Conservation (phyloP, 192 early-diverging fungal genomes). For the Spinellus fusiger region DNA sequence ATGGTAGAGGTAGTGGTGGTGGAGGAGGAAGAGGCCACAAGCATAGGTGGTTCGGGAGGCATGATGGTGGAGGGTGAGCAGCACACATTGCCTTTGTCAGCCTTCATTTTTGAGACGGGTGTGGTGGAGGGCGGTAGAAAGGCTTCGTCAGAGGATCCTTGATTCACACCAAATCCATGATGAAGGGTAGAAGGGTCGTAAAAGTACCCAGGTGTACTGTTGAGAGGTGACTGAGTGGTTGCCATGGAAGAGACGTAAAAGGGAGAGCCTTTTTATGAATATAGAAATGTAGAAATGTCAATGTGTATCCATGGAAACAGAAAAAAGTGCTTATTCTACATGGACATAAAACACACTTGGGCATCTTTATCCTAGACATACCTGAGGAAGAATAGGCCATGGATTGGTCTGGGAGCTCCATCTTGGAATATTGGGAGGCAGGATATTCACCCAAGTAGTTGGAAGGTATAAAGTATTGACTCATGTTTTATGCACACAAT, state of each 20-base stretch:
- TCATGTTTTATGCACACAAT: not conserved
- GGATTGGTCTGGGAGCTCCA: conserved; percentile 8
- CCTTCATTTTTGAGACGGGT: not conserved
- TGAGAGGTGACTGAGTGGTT: conserved; percentile 5
- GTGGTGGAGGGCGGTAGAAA: conserved; percentile 17
- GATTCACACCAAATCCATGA: not conserved
- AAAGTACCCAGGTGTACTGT: not conserved
- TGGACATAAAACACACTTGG: too few species aligned
- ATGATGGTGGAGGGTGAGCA: conserved; percentile 16
- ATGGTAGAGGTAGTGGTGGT: conserved; percentile 21
- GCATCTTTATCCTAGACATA: not conserved
- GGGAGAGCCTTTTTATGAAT: not conserved
- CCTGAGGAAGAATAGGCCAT: conserved; percentile 9
- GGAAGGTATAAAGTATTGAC: not conserved
- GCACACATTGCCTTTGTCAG: not conserved
- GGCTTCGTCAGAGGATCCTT: conserved; percentile 3
- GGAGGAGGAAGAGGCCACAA: conserved; percentile 22
- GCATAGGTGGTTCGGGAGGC: conserved; percentile 17
- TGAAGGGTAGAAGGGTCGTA: not conserved
- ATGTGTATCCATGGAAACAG: conserved; percentile 1
- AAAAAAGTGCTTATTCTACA: not conserved
- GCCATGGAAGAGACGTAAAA: conserved; percentile 14
- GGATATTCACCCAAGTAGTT: not conserved
- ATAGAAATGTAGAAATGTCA: not conserved
- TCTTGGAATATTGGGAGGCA: not conserved